Evolutionary conservation across 1,284 basidiomycete species (phyloP).

Genomic region (Malassezia brasiliensis): DNA sequence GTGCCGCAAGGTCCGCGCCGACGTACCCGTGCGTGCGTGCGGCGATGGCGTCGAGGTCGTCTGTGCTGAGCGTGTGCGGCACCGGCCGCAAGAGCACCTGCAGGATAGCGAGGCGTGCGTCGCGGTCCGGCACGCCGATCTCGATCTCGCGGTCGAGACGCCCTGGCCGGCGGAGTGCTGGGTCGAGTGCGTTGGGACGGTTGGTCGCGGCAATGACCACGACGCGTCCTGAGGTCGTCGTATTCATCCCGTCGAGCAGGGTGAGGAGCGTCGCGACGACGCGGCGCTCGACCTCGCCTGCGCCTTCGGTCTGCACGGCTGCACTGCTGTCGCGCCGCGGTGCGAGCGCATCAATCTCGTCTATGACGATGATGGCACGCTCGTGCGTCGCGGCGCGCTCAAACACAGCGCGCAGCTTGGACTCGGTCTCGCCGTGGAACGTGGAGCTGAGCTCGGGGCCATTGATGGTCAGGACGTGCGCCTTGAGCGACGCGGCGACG

Average conservation of each 20-base stretch:
- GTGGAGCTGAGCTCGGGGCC: constrained; percentile 89
- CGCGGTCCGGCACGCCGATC: constrained; percentile 82
- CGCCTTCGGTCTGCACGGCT: constrained; percentile 49
- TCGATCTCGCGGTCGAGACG: constrained; percentile 95
- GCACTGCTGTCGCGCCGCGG: constrained; percentile 67
- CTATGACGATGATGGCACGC: constrained; percentile 77
- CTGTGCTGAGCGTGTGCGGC: constrained; percentile 61
- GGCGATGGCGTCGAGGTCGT: constrained; percentile 62
- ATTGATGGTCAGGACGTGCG: constrained; percentile 57
- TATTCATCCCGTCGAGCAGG: constrained; percentile 76
- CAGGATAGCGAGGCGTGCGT: constrained; percentile 72
- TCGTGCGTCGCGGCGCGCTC: constrained; percentile 67
- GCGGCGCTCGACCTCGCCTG: constrained; percentile 75
- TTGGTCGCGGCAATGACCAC: constrained; percentile 97
- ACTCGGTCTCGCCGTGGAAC: constrained; percentile 93
- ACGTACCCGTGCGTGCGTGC: constrained; percentile 87
- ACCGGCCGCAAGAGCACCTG: constrained; percentile 68
- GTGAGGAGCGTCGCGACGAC: constrained; percentile 92
- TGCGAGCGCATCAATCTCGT: constrained; percentile 91
- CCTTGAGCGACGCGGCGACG: constrained; percentile 34
- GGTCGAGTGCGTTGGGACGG: constrained; percentile 91
- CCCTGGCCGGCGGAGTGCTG: constrained; percentile 82
- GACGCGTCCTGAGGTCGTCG: constrained; percentile 53
- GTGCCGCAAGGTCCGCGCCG: constrained; percentile 83
- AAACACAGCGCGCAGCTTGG: constrained; percentile 78